Base-by-base conservation (phyloP, 1,284 basidiomycete species). In the Somion occarium region DNA sequence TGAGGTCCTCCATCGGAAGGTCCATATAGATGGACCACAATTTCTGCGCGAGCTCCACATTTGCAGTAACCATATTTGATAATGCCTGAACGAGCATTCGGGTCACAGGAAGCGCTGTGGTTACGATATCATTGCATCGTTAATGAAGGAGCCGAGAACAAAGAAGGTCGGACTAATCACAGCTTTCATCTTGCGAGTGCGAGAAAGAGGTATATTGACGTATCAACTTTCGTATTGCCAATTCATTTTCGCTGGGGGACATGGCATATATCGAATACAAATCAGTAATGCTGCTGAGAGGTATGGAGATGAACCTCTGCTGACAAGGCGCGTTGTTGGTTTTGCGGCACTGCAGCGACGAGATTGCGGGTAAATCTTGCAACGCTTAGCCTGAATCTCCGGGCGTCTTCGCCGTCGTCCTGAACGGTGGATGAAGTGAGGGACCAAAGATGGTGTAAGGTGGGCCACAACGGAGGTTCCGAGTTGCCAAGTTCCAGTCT, bases 331-430 rank as follows among this genome's bases (percentile, higher is more conserved):
- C 68, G 72, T 48, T 66, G 61, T 62, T 91, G 88, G 66, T 90
- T 91, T 19, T 64, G 59, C 12, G 80, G 73, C 22, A 82, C 78
- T 12, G 78, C 82, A 12, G 86, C 87, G 25, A 85, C 82, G 12
- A 91, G 68, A 64, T 91, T 91, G 53, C 89, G 78, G 3, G 86
- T 90, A 60, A 91, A 85, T 56, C 77, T 83, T 3, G 82, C 82
- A n/a, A 88, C 59, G 57, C 72, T 76, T 15, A 72, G 65, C 46
- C 73, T 73, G 2, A 83, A 64, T 0, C 56, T 52, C 44, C 66
- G 68, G 19, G 62, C 57, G 26, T 52, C 59, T 43, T 58, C 44
- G 37, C 38, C 67, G 38, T 72, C 71, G 22, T 67, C 66, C 37
- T 71, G 74, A 73, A 48, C 74, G 75, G 66, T 72, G 41, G 74